Base-by-base conservation (phyloP, 2,329 filamentous ascomycete species). In the Scedosporium dehoogii region DNA sequence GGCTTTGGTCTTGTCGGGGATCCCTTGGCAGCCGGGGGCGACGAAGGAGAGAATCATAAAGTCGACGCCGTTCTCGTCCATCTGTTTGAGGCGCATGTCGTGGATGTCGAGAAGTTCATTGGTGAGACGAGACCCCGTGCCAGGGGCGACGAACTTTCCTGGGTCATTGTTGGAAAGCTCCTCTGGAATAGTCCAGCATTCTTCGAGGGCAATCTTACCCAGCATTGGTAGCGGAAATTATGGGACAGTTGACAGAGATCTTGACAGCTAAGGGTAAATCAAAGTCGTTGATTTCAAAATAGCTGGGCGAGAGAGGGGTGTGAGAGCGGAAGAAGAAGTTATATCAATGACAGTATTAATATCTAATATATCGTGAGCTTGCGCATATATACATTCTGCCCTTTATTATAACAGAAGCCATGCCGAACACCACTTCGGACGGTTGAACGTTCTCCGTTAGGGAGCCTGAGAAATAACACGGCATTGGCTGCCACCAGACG, bases 51-150 rank as follows among this genome's bases (percentile, higher is more conserved):
- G 58, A 14, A 60, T 42, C 58, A 60, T 53, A 10, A 51, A 53
- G 21, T 60, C 58, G n/a, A 60, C 44, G 2, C 42, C 42, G 16
- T 42, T 38, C 42, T 60, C 58, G 58, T 60, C 58, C 58, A 60
- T 60, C 27, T 60, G 38, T 7, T 38, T 38, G 5, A 60, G 41
- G 9, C 58, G 25, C 41, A 42, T 42, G 25, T 60, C 44, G 58
- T 60, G 58, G 18, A 60, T 51, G 42, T 60, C 58, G 12, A 60
- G 38, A 3, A 60, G 58, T 7, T 48, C 58, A n/a, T 48, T 42
- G 25, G 33, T 60, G 16, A 60, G 58, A 5, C 51, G 51, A 3
- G 51, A 55, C 12, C 51, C 51, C 4, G 51, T 55, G 2, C 51
- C 51, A 6, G 51, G 12, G 4, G 51, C 51, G 21, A 55, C 51